Base-by-base conservation (phyloP, 257 asterid species). In the Solanum habrochaites region DNA sequence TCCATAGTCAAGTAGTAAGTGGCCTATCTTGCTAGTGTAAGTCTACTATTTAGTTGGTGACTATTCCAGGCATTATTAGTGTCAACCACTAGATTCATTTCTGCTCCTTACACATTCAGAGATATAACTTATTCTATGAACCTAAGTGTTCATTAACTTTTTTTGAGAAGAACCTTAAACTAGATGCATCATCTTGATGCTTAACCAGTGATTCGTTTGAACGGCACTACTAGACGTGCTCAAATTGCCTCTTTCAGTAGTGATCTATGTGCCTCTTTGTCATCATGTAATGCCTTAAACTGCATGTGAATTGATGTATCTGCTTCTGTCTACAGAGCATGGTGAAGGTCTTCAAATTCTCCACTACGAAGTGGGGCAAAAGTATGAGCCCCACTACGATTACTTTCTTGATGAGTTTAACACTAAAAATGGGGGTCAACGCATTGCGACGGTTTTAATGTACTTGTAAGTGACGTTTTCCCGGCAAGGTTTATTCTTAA, bases 341-440 rank as follows among this genome's bases (percentile, higher is more conserved):
- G 99, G 99, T 94, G 99, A 97, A 90, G 98, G 99, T 87, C 99
- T 97, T 72, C 99, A 96, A 90, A 31, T 96, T 88, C 97, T 97
- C 89, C 99, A 97, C 88, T 97, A 97, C 70, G 99, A 97, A 91
- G 99, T 92, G 39, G 99, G 99, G 82, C 99, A 97, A 88, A 96
- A 95, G 89, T 97, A 96, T 86, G 99, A 96, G 90, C 98, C 99
- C 69, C 99, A 97, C 87, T 95, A 91, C 73, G 99, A 97, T 91
- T 97, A 97, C 92, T 97, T 97, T 88, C 89, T 89, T 85, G 99
- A 97, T 66, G 98, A 97, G 21, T 95, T 87, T 83, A 96, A 93
- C 91, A 96, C 98, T 16, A 89, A 90, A 90, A 97, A 97, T 78
- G 99, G 99, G 39, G 99, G 98, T 85, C 99, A 97, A 88, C 98